Evolutionary conservation across 345 rosid genomes (phyloP).

Genomic region (Theobroma cacao): DNA sequence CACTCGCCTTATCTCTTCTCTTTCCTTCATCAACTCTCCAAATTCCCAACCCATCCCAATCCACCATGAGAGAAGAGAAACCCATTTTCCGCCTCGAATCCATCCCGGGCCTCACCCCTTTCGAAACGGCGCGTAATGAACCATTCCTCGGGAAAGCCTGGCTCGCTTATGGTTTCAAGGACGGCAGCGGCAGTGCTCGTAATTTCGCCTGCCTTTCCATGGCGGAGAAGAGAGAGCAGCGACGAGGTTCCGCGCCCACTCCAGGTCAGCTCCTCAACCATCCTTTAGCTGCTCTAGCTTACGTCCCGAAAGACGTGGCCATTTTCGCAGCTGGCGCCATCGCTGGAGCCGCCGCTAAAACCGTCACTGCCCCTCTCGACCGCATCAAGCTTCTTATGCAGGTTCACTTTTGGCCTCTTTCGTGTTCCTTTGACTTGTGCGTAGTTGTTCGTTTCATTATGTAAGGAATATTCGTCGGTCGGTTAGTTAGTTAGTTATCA

Average conservation of each 20-base stretch:
- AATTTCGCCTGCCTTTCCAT: slow-evolving; percentile 64
- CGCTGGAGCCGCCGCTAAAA: slow-evolving; percentile 94
- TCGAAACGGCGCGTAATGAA: slow-evolving; percentile 2
- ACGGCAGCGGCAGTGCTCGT: slow-evolving; percentile 19
- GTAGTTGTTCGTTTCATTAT: neutral
- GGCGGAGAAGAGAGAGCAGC: slow-evolving; percentile 49
- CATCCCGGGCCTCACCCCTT: slow-evolving; percentile 33
- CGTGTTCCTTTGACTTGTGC: neutral
- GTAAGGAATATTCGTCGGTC: neutral
- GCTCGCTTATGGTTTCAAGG: slow-evolving; percentile 7
- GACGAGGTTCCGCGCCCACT: slow-evolving; percentile 52
- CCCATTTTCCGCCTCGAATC: slow-evolving; percentile 22
- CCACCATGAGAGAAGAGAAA: slow-evolving; percentile 36
- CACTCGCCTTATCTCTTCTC: slow-evolving; percentile 13
- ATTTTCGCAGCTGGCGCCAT: slow-evolving; percentile 89
- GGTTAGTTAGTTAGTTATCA: neutral
- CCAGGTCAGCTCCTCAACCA: slow-evolving; percentile 61
- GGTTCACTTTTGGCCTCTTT: slow-evolving; percentile 34
- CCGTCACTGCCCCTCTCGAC: slow-evolving; percentile 94
- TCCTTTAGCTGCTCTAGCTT: slow-evolving; percentile 70
- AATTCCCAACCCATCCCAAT: slow-evolving; percentile 1
- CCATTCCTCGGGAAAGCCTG: slow-evolving; percentile 26
- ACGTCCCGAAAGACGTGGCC: slow-evolving; percentile 70
- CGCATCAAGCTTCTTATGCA: slow-evolving; percentile 96
- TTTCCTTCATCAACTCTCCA: neutral